phyloP scores from a whole-genome alignment of 2,329 filamentous ascomycete species.

The Alternaria solani region DNA sequence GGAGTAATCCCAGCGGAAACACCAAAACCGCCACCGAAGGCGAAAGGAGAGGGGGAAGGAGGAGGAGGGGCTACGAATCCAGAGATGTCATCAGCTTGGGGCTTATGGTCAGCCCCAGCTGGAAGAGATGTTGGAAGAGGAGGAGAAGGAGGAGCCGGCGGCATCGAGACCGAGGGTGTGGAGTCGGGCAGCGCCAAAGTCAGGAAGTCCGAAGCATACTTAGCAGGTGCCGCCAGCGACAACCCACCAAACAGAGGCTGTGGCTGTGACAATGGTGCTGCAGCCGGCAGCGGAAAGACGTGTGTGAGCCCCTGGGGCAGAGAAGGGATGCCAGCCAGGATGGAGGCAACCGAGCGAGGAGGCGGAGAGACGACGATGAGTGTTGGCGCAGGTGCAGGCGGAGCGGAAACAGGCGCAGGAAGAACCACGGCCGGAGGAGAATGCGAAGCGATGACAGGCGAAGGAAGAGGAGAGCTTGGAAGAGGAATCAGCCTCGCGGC shows the following conservation, averaged over 20 bases:
- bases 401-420: not conserved
- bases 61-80: not conserved
- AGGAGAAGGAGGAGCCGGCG: not conserved
- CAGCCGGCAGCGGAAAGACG: not conserved
- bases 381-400: not conserved
- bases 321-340: slow-evolving; percentile 6
- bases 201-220: slow-evolving; percentile 1
- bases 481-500: not conserved
- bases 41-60: not conserved
- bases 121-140: not conserved
- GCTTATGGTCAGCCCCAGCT: slow-evolving; percentile 8
- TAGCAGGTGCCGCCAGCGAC: not conserved
- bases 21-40: not conserved
- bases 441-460: not conserved
- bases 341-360: not conserved
- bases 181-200: slow-evolving; percentile 5
- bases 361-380: not conserved
- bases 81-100: not conserved
- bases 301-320: not conserved
- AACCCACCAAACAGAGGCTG: not conserved
- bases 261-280: slow-evolving; percentile 2
- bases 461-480: not conserved
- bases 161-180: not conserved
- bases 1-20: not conserved
- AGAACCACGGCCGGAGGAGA: not conserved